Evolutionary conservation across 106 monocot genomes (phyloP), one percentile per base, ranked within the genome.

Genomic region (Platanthera guangdongensis): DNA sequence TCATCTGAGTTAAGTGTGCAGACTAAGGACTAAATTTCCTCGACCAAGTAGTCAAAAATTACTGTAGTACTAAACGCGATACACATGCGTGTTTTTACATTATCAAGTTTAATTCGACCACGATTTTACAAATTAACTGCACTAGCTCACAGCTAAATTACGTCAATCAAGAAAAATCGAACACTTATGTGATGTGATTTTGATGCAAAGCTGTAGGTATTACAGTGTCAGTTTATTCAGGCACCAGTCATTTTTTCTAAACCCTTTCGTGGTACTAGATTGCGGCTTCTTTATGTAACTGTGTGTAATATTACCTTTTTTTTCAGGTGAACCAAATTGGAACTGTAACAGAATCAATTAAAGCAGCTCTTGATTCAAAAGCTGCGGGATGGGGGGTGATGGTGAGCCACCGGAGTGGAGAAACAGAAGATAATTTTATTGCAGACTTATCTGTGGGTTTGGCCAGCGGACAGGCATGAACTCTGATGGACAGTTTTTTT

Each of bases 331-430:
- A 95, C 74, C 95, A 95, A 77, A 95, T 95, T 78, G 95, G 95
- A 10, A 90, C 92, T 48, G 85, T 95, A 73, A 90, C 93, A 19
- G 95, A 95, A 77, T 95, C 95, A 5, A 87, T 95, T 76, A 85
- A 82, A 83, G 95, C 95, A 50, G 92, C 95, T 67, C 87, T 93
- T 71, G 95, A 95, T 71, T 95, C 95, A 39, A 95, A 95, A 89
- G 88, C 90, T 90, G 92, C 95, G 71, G 95, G 95, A 7, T 95
- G 95, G 95, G 95, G 95, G 8, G 95, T 95, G 46, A 95, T 95
- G 95, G 95, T 95, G 52, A 95, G 95, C 82, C 95, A 95, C 72
- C 87, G 95, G n/a, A 95, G 95, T 79, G 95, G 95, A 74, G 95
- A 95, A 83, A 95, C 95, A 14, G 95, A 95, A 82, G 95, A 95